These are phyloP conservation scores for Pseudogymnoascus pannorum DNA, from an alignment of 2,329 filamentous ascomycete genomes.

Conservation along the genomic window DNA sequence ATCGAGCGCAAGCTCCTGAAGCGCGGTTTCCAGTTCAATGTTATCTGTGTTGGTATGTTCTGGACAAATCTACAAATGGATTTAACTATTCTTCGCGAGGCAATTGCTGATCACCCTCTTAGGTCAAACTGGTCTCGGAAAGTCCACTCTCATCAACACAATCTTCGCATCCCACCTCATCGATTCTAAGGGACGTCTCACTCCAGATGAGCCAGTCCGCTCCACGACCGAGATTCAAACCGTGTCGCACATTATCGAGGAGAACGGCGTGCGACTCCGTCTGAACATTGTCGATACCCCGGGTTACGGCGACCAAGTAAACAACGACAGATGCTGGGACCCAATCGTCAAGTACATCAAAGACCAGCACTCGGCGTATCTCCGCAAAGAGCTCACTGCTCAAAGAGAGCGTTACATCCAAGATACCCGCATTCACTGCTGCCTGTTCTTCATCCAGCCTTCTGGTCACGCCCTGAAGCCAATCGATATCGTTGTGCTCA, in stretches of 20 bases:
- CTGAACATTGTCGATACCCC: constrained; percentile 99
- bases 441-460: constrained; percentile 98
- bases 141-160: constrained; percentile 99
- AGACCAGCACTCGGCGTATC: constrained; percentile 98
- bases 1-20: constrained; percentile 99
- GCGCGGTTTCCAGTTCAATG: constrained; percentile 99
- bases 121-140: constrained; percentile 98
- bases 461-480: constrained; percentile 98
- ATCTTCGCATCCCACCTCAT: constrained; percentile 99
- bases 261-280: constrained; percentile 94
- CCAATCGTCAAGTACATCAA: constrained; percentile 99
- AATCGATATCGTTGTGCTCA: constrained; percentile 97
- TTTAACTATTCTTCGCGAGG: constrained; percentile 1
- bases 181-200: constrained; percentile 93
- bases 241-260: constrained; percentile 97
- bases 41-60: constrained; percentile 93
- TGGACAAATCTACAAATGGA: background rate
- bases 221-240: constrained; percentile 97
- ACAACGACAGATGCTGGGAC: constrained; percentile 99
- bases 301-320: constrained; percentile 96
- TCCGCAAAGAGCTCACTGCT: constrained; percentile 97
- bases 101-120: constrained; percentile 23
- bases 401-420: constrained; percentile 99
- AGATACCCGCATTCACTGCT: constrained; percentile 98
- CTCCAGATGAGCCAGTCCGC: constrained; percentile 87